Percentiles rank a stretch among this genome's conserved stretches.
Conservation (phyloP, 1,284 basidiomycete genomes). For the Xerocomus subilludens region DNA sequence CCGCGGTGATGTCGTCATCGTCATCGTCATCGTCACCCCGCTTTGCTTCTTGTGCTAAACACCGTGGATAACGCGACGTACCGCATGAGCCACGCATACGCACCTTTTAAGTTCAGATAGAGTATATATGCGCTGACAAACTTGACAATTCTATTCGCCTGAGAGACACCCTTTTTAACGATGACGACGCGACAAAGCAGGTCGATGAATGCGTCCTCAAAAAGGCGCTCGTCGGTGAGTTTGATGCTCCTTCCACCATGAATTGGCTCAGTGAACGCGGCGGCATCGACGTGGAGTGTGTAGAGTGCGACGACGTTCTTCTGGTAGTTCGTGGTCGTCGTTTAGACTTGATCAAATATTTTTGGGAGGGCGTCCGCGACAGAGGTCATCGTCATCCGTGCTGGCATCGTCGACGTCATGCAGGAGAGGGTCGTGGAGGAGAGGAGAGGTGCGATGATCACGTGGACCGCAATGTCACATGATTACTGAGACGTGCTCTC, state of each 20-base stretch:
- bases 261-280: constrained; percentile 65
- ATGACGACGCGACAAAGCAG: constrained; percentile 78
- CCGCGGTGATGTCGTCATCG: constrained; percentile 75
- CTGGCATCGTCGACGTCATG: constrained; percentile 29
- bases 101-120: constrained; percentile 84
- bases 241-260: constrained; percentile 65
- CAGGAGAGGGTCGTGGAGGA: neutral
- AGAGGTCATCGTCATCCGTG: constrained; percentile 24
- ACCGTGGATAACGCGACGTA: neutral
- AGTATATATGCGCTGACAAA: constrained; percentile 88
- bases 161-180: constrained; percentile 85
- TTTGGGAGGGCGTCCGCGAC: constrained; percentile 49
- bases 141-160: constrained; percentile 86
- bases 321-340: constrained; percentile 84
- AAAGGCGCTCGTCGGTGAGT: constrained; percentile 83
- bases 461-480: constrained; percentile 33
- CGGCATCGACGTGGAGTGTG: constrained; percentile 81
- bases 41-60: constrained; percentile 52
- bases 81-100: constrained; percentile 35
- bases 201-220: constrained; percentile 79
- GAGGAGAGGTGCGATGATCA: constrained; percentile 27
- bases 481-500: neutral
- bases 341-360: constrained; percentile 87
- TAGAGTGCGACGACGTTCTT: constrained; percentile 92
- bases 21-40: constrained; percentile 44